Base-by-base conservation (phyloP, 78 protist genomes). In the Polysphondylium violaceum region DNA sequence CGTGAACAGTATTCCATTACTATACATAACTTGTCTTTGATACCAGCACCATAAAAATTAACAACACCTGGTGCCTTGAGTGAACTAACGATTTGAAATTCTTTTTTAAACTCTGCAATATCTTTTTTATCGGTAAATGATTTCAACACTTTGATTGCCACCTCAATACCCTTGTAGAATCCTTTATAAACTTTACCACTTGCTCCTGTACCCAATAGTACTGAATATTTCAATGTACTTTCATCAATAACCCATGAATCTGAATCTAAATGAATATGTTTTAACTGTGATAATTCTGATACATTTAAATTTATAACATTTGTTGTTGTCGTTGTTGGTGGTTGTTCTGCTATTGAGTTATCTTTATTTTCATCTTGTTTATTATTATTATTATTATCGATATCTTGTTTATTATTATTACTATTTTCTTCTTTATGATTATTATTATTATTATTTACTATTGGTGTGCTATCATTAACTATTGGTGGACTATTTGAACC, bases 11-110 rank as follows among this genome's bases (percentile, higher is more conserved):
- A 78, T 47, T 90, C 94, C 94, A 90, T 90, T 21, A 90, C 94
- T 7, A 90, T 74, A 51, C 94, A 88, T 40, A 88, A 29, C 35
- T 90, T 75, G 33, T 79, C 86, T 41, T 90, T 76, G n/a, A 90
- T 56, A 17, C 73, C 86, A 36, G 94, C 94, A 25, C 94, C 94
- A 58, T 56, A 63, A 38, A 90, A 76, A 56, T 76, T 41, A 29
- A 76, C 88, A 58, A 90, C 87, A 50, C 83, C 75, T 11, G 76
- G 78, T 61, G 86, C 65, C 27, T 50, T 76, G 1, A 90, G 44
- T 64, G 86, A n/a, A 68, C 95, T 89, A 40, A 89, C 87, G 60
- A 92, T 92, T 69, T 92, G 91, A 56, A 92, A 92, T 33, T 92
- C 95, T 41, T 92, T 77, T 72, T 76, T 73, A 87, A 92, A 92